These are phyloP conservation scores for Plasmodium reichenowi DNA, from an alignment of 169 alveolate species.

Conservation along the genomic window DNA sequence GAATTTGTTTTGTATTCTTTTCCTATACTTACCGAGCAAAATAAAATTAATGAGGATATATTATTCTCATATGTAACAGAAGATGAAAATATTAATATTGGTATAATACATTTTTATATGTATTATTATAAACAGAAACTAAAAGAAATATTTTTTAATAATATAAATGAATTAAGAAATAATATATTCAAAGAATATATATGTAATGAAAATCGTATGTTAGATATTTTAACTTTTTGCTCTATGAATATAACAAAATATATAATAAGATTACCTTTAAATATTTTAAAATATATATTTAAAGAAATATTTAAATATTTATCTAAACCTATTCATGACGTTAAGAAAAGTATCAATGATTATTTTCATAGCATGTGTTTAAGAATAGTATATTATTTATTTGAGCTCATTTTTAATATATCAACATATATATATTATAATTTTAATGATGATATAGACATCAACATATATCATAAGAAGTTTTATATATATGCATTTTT, in stretches of 20 bases:
- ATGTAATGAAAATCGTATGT: conserved; percentile 10
- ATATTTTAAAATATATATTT: conserved; percentile 22
- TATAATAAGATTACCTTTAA: conserved; percentile 21
- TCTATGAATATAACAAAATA: conserved; percentile 21
- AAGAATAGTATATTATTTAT: conserved; percentile 21
- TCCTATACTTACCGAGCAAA: neutral
- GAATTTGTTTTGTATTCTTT: neutral
- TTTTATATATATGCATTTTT: conserved; percentile 29
- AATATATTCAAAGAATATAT: conserved; percentile 12
- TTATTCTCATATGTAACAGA: too few species aligned
- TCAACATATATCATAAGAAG: conserved; percentile 15
- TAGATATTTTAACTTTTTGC: conserved; percentile 15
- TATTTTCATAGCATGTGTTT: conserved; percentile 45
- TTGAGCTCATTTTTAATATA: conserved; percentile 31
- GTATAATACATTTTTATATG: neutral
- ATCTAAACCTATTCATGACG: conserved; percentile 55
- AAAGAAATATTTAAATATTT: conserved; percentile 45
- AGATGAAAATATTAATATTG: neutral
- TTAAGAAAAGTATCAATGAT: conserved; percentile 41
- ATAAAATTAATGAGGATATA: neutral
- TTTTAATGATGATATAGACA: neutral
- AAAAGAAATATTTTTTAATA: conserved; percentile 7
- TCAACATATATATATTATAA: conserved; percentile 23
- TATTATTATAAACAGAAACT: neutral
- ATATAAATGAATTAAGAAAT: conserved; percentile 15